Base-by-base conservation (phyloP, 2,329 filamentous ascomycete genomes). In the Chlorencoelia australis region DNA sequence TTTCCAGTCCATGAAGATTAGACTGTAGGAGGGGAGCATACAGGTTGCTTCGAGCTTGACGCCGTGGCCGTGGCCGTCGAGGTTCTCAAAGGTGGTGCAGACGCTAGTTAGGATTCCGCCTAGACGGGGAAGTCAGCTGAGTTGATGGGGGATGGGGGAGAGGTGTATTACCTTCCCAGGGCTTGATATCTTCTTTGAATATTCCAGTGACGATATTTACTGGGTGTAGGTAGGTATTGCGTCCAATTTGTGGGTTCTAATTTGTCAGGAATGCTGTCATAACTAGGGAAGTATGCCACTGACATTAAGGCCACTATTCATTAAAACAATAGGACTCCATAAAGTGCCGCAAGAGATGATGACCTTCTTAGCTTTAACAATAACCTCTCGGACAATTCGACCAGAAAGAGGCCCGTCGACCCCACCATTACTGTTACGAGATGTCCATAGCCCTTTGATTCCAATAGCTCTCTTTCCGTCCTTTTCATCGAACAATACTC, bases 191-290 rank as follows among this genome's bases (percentile, higher is more conserved):
- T 41, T 86, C 68, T 20, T 80, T 67, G 57, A 80, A 87, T n/a
- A 78, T 66, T 2, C 71, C 82, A 4, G 59, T 57, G 5, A 77
- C 50, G 7, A 67, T 54, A 51, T 68, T 70, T 52, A 77, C 79
- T 1, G 87, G 89, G 53, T 96, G 89, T 1, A 94, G 59, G 50
- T 91, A 69, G 3, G 95, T 71, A 50, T 95, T 84, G 6, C 69
- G 72, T 17, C 89, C 89, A 44, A 95, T 80, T 39, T 94, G 79
- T 4, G 69, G 68, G 55, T 94, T 94, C 64, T 55, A 19, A 19
- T 5, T 15, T 22, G 28, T 50, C 26, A 50, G 43, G 19, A 15
- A 16, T 11, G 7, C 28, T 14, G 0, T 5, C 2, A 21, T 17
- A 5, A 25, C 5, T 19, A 5, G 11, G 10, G 15, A 14, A 11